Conservation (phyloP, 129 eudicot genomes). For the Silybum marianum region DNA sequence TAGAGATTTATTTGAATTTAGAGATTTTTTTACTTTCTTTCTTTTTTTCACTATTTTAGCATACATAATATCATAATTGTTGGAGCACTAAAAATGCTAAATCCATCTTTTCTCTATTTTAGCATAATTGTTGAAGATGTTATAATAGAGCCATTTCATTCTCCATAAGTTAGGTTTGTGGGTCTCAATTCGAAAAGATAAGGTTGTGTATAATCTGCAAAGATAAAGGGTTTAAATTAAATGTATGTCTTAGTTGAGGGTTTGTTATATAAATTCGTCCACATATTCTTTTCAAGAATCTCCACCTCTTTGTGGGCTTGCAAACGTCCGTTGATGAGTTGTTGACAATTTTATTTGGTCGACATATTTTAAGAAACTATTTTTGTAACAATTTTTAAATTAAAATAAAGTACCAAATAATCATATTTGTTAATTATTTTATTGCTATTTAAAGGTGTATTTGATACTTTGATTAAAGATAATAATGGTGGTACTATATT, state of each 20-base stretch:
- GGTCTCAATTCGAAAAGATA: not conserved
- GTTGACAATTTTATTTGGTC: not conserved
- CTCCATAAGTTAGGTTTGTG: not conserved
- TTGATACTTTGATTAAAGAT: not conserved
- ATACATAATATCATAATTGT: too few relatives aligned
- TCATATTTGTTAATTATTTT: not conserved
- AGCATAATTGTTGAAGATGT: too few relatives aligned
- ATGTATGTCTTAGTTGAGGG: not conserved
- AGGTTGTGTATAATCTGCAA: not conserved
- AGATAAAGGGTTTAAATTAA: not conserved
- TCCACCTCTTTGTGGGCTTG: not conserved
- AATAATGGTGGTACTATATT: not conserved
- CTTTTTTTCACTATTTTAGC: too few relatives aligned
- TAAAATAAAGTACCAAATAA: not conserved
- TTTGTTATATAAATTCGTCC: not conserved
- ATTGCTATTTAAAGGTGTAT: not conserved
- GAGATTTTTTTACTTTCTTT: too few relatives aligned
- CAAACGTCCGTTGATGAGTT: not conserved
- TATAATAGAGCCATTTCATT: not conserved
- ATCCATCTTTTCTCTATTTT: too few relatives aligned
- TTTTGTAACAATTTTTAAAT: too few relatives aligned
- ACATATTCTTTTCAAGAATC: not conserved
- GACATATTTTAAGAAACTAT: not conserved
- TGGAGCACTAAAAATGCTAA: too few relatives aligned
- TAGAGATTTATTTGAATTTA: too few relatives aligned